Evolutionary conservation across 2,329 filamentous ascomycete species (phyloP), one percentile per base, ranked within the genome.

Genomic region (Lachnellula hyalina): DNA sequence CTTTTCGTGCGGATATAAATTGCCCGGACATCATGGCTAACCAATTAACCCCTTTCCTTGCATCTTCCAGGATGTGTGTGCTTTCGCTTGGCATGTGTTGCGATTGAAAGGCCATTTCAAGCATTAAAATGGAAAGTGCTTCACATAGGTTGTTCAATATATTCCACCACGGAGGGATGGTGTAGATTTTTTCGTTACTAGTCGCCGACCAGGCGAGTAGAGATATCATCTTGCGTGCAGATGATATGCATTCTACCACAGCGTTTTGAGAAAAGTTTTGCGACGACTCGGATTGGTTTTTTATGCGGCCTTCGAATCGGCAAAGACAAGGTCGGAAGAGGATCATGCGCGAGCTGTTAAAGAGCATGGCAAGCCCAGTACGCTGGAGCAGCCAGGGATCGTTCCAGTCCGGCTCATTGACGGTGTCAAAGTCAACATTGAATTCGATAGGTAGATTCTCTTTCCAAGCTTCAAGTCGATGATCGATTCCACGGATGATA

Each of bases 261-360:
- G 55, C 52, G 36, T 62, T 38, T 35, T 60, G 54, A 21, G 61
- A 61, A 49, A 65, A 66, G n/a, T 55, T 48, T 44, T 54, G 56
- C 7, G 55, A 51, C 21, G 45, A 45, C 11, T 59, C 42, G 12
- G 54, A 53, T 14, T 63, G 56, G n/a, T 55, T 42, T 17, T 48
- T 36, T 1, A 64, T 51, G 8, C 63, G 53, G 7, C 53, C 53
- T 19, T 65, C 58, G 40, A 65, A 63, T 2, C 57, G 61, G 35
- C 65, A 67, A 3, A 67, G 57, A 46, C 56, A 65, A 1, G 65
- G 65, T 17, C 65, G 61, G 35, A 62, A 66, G 12, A 67, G 53
- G 17, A 65, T 58, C 61, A 67, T 67, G 9, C 63, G 60, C 21
- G 59, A 60, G 25, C 53, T 57, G 40, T 55, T 56, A 28, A 57